Evolutionary conservation across 495 filamentous ascomycete species (phyloP).

Genomic region (Baudoinia panamericana): DNA sequence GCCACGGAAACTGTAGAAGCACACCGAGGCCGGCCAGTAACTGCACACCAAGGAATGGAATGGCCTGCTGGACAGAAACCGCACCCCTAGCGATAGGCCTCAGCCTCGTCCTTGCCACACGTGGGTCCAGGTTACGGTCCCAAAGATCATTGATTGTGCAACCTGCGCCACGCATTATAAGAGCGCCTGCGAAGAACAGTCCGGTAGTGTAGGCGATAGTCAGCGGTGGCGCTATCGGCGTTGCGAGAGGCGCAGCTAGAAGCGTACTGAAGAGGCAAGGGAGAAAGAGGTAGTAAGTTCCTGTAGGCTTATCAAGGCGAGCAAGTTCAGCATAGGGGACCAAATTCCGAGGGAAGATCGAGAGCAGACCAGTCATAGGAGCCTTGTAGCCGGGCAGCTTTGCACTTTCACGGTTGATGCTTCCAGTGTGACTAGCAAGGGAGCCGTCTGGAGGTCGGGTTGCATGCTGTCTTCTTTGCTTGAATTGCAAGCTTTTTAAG

Average conservation of each 20-base stretch:
- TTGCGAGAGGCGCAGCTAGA: slow-evolving; percentile 47
- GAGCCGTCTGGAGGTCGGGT: background rate
- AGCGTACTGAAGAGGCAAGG: slow-evolving; percentile 84
- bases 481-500: too few species aligned
- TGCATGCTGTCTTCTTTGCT: background rate
- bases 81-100: slow-evolving; percentile 83
- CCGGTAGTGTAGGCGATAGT: slow-evolving; percentile 49
- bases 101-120: slow-evolving; percentile 74
- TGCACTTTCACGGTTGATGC: background rate
- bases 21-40: slow-evolving; percentile 68
- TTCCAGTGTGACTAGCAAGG: background rate
- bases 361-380: slow-evolving; percentile 64
- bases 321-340: slow-evolving; percentile 90
- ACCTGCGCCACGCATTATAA: slow-evolving; percentile 96
- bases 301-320: slow-evolving; percentile 86
- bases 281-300: slow-evolving; percentile 91
- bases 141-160: slow-evolving; percentile 97
- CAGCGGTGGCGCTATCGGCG: slow-evolving; percentile 44
- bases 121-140: slow-evolving; percentile 85
- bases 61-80: slow-evolving; percentile 55
- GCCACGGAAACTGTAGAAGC: slow-evolving; percentile 71
- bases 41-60: slow-evolving; percentile 74
- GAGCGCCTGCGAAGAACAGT: slow-evolving; percentile 74
- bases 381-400: slow-evolving; percentile 41
- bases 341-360: slow-evolving; percentile 58